Evolutionary conservation across 495 filamentous ascomycete genomes (phyloP).

Genomic region (Daldinia loculata): DNA sequence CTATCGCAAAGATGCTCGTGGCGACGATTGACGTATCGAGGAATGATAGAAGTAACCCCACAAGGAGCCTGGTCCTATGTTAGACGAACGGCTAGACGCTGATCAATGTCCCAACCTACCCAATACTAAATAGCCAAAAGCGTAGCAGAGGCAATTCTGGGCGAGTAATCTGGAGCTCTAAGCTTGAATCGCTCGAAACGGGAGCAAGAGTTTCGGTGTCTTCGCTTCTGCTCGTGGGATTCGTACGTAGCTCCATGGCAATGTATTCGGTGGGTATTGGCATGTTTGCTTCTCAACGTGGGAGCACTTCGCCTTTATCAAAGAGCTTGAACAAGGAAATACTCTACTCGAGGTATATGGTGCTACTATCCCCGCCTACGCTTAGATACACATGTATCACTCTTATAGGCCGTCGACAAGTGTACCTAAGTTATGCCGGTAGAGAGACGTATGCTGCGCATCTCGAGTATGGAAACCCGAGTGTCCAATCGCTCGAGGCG

Average conservation of each 20-base stretch:
- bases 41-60: conserved; percentile 51
- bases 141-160: conserved; percentile 32
- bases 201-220: conserved; percentile 13
- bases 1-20: conserved; percentile 56
- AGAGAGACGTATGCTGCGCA: not conserved
- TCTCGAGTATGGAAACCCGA: conserved; percentile 6
- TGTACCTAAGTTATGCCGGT: conserved; percentile 2
- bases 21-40: conserved; percentile 59
- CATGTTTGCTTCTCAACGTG: conserved; percentile 1
- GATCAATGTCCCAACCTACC: conserved; percentile 26
- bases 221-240: conserved; percentile 13
- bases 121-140: conserved; percentile 34
- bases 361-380: conserved; percentile 4
- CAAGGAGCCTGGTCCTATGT: conserved; percentile 31
- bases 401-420: conserved; percentile 5
- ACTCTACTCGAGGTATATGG: conserved; percentile 14
- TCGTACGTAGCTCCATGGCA: conserved; percentile 3
- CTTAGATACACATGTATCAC: conserved; percentile 26
- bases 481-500: conserved; percentile 5
- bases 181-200: conserved; percentile 26
- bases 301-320: conserved; percentile 11
- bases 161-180: conserved; percentile 8
- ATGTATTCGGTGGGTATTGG: not conserved
- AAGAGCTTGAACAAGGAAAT: conserved; percentile 8
- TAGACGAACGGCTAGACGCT: conserved; percentile 12